Base-by-base conservation (phyloP, 208 protist species). In the Wallacemonas collosoma region DNA sequence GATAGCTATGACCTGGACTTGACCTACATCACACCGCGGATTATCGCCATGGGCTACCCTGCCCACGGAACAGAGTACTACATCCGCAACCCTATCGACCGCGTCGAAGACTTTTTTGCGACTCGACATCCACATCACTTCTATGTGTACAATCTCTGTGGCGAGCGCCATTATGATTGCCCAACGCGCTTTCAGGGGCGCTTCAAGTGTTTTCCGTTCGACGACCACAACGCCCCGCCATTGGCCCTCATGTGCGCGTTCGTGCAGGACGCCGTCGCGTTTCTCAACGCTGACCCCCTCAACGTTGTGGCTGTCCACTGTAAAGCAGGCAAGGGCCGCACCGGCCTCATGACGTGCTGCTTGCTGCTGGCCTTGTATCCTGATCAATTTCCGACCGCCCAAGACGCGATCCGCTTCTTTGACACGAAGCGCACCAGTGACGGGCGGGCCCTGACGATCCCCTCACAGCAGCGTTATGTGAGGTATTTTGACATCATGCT, bases 241-340 rank as follows among this genome's bases (percentile, higher is more conserved):
- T 81, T 98, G n/a, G 64, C 69, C 38, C 74, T 98, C 43, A 97
- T 99, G 26, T 35, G 65, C 7, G 69, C 82, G 36, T 95, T 97
- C 61, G 89, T 91, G 63, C 43, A 75, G 4, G 81, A 86, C 68
- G 84, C 87, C 41, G 55, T 73, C 0, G 60, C 76, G 17, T 97
- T 82, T 71, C 79, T 98, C 3, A 55, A 82, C 12, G 56, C 72
- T 36, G 68, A 96, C 75, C 50, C 69, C 45, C 64, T 80, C 2
- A 97, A 98, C 75, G 88, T 98, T 3, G 85, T 89, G 11, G 97
- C 83, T 3, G 65, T 99, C 43, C 98, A 99, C 77, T 99, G 98
- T 82, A 99, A 99, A 71, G 97, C 98, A 1, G 98, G 98, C n/a
- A 99, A 99, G 73, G 98, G 96, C 1, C 77, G 98, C 14, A 99